A percentile compares a stretch with the other conserved stretches of the same genome.
phyloP scores from a whole-genome alignment of 306 rosid genomes.

The Casuarina glauca region DNA sequence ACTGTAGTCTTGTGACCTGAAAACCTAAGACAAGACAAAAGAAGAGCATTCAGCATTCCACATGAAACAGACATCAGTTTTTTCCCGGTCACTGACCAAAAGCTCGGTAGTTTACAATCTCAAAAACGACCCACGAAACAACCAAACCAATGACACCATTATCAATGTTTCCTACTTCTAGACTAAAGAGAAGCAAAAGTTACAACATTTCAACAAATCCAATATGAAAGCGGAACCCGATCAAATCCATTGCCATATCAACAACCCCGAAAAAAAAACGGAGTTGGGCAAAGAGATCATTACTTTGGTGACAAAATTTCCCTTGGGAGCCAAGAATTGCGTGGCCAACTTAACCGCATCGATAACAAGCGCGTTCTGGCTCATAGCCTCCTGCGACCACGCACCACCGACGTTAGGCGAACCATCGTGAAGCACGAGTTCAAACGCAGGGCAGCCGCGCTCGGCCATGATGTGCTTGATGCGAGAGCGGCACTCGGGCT shows the following conservation, averaged over 20 bases:
- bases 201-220: neutral
- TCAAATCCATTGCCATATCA: neutral
- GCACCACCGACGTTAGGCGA: conserved; percentile 95
- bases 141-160: neutral
- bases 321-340: conserved; percentile 77
- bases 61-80: neutral
- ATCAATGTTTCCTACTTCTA: neutral
- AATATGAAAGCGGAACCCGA: neutral
- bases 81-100: neutral
- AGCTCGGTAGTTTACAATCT: neutral
- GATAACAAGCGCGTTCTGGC: conserved; percentile 84
- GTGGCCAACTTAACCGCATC: conserved; percentile 84
- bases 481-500: conserved; percentile 61
- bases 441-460: conserved; percentile 48
- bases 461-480: conserved; percentile 66
- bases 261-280: neutral
- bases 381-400: conserved; percentile 90
- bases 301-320: conserved; percentile 82
- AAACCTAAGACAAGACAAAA: conserved; percentile 51
- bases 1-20: conserved; percentile 95
- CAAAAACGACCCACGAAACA: neutral
- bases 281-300: neutral
- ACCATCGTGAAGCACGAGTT: conserved; percentile 79
- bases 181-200: neutral
- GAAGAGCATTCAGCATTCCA: conserved; percentile 7